Base-by-base conservation (phyloP, 768 basidiomycete genomes). In the button mushroom (Agaricus bisporus) region DNA sequence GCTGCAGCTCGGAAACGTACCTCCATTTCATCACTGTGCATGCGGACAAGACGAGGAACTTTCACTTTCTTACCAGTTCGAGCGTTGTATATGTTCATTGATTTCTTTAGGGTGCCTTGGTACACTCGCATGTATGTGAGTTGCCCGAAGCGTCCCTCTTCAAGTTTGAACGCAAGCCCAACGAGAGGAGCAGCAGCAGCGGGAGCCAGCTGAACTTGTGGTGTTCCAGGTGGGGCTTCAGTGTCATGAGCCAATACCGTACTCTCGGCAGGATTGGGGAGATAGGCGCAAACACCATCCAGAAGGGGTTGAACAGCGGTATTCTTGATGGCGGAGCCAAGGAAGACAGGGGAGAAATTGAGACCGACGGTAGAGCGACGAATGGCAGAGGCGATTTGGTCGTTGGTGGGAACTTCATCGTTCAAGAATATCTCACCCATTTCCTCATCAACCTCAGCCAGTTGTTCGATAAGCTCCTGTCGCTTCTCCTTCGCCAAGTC, bases 21-120 rank as follows among this genome's bases (percentile, higher is more conserved):
- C 83, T 99, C 97, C 97, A 98, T 98, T 69, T 99, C 95, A 59
- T 98, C 91, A 68, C 88, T 90, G 69, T 99, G 97, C 97, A 99
- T 95, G 55, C 93, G 81, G 54, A 98, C 97, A 59, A 99, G 73
- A 37, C 95, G 80, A 2, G 97, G 95, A 10, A 99, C 91, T 71
- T 98, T 98, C 70, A 97, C 88, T 71, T 86, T 92, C 79, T 98
- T 99, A 42, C 95, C 95, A 18, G 94, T 93, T 38, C 95, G 78
- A 8, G 89, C 92, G 63, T 98, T 97, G 71, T 78, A 93, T 60
- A 99, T 93, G 55, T 85, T 77, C 58, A 78, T 80, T 2, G 90
- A 83, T 70, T 90, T 89, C 73, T 86, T 93, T 67, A 99, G 68
- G 37, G 82, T 90, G 28, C 97, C 97, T 68, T 98, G 97, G 63